Evolutionary conservation across 2,329 filamentous ascomycete species (phyloP).

Genomic region (Aspergillus hiratsukae): DNA sequence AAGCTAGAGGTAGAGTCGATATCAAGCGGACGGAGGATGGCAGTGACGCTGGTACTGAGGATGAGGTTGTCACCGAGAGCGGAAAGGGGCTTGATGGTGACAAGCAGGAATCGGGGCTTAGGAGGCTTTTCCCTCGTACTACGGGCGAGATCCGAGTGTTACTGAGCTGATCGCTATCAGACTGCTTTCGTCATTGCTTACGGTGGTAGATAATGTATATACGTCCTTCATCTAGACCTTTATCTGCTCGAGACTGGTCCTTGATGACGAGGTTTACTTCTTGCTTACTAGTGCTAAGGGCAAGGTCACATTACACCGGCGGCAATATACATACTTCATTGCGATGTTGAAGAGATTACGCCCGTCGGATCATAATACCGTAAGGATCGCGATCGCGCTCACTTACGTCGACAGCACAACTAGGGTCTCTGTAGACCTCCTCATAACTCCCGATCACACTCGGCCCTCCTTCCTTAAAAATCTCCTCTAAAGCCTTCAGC

Average conservation of each 20-base stretch:
- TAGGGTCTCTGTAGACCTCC: constrained; percentile 50
- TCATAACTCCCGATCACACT: constrained; percentile 32
- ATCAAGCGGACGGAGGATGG: constrained; percentile 23
- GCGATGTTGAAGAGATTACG: constrained; percentile 1
- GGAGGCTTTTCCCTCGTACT: constrained; percentile 59
- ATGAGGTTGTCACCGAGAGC: constrained; percentile 25
- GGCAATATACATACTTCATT: not conserved
- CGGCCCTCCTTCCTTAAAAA: constrained; percentile 18
- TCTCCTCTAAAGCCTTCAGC: constrained; percentile 27
- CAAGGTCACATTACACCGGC: not conserved
- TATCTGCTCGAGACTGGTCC: not conserved
- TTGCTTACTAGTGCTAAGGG: not conserved
- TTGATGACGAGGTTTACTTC: no score
- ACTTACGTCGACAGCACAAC: constrained; percentile 68
- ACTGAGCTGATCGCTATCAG: constrained; percentile 44
- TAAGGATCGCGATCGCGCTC: constrained; percentile 83
- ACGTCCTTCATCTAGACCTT: not conserved
- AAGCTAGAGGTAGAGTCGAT: constrained; percentile 38
- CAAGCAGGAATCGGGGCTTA: constrained; percentile 38
- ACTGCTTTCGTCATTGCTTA: not conserved
- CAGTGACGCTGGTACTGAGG: constrained; percentile 22
- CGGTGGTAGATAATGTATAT: not conserved
- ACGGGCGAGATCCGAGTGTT: constrained; percentile 61
- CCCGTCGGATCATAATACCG: constrained; percentile 56
- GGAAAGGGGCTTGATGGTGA: constrained; percentile 32